A percentile compares a stretch with the other conserved stretches of the same genome.
Conservation (phyloP, 805 yeast genomes). For the Metschnikowia amazonensis region DNA sequence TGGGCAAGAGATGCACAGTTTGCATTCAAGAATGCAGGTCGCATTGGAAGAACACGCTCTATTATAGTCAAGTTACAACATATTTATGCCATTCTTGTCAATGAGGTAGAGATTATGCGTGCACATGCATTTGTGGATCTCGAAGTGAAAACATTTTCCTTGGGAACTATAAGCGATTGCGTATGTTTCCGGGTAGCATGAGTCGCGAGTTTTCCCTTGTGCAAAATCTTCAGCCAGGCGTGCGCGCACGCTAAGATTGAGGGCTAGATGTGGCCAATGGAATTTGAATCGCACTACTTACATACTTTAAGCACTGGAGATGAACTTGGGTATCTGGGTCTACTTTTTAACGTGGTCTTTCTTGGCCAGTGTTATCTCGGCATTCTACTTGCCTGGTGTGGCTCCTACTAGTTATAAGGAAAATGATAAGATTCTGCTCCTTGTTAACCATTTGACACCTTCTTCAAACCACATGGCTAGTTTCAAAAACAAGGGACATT, state of each 20-base stretch:
- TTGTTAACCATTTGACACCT: constrained; percentile 90
- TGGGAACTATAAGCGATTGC: background rate
- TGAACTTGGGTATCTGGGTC: constrained; percentile 18
- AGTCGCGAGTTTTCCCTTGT: background rate
- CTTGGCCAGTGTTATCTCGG: constrained; percentile 30
- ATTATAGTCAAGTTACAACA: background rate
- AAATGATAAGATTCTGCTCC: constrained; percentile 69
- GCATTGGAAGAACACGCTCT: background rate
- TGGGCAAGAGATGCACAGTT: background rate
- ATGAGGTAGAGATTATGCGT: no score
- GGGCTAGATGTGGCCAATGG: background rate
- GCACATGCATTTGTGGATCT: background rate
- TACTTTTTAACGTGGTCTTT: constrained; percentile 15
- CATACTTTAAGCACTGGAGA: background rate
- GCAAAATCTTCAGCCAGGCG: constrained; percentile 1
- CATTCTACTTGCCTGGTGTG: constrained; percentile 91
- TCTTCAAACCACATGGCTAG: constrained; percentile 42
- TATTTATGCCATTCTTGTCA: background rate
- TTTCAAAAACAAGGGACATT: constrained; percentile 28
- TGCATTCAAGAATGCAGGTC: background rate
- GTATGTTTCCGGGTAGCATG: background rate
- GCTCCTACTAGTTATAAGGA: constrained; percentile 86
- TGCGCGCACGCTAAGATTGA: background rate
- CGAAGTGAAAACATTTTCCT: background rate
- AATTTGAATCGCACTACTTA: background rate